These are phyloP conservation scores for Cetraspora pellucida DNA, from an alignment of 192 early-diverging fungal genomes.

Conservation along the genomic window DNA sequence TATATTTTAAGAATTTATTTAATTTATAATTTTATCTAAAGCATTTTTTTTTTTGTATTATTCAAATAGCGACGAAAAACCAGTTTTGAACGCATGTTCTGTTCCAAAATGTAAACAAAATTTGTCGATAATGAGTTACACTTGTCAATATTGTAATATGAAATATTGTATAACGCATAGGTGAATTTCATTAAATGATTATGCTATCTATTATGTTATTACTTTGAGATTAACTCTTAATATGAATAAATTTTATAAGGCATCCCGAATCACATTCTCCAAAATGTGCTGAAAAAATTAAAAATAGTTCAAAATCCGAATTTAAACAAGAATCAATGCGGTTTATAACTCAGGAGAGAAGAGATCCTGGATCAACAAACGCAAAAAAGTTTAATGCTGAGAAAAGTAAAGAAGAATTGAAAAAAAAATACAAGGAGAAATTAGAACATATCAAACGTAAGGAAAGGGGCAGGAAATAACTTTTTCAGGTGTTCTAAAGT, in stretches of 20 bases:
- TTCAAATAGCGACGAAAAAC: not conserved
- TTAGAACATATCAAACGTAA: constrained; percentile 12
- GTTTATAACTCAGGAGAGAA: constrained; percentile 18
- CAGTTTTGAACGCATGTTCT: not conserved
- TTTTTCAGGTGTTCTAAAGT: too few relatives aligned
- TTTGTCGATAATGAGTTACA: not conserved
- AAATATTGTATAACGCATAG: constrained; percentile 24
- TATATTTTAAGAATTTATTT: too few relatives aligned
- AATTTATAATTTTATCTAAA: too few relatives aligned
- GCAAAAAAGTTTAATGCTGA: constrained; percentile 9
- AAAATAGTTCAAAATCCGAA: not conserved
- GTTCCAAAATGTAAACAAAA: constrained; percentile 24
- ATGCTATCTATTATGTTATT: not conserved
- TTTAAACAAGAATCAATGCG: constrained; percentile 27
- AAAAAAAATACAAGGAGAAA: constrained; percentile 31
- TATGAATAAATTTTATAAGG: not conserved
- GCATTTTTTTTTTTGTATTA: too few relatives aligned
- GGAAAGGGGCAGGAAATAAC: not conserved
- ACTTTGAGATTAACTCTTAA: not conserved
- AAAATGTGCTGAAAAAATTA: constrained; percentile 29
- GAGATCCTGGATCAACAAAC: constrained; percentile 18
- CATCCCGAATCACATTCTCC: constrained; percentile 25
- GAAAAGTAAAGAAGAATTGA: constrained; percentile 29
- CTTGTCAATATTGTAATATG: constrained; percentile 33
- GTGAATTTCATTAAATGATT: not conserved